Conservation (phyloP, 371 early-diverging fungal species). For the Actinomortierella wolfii region DNA sequence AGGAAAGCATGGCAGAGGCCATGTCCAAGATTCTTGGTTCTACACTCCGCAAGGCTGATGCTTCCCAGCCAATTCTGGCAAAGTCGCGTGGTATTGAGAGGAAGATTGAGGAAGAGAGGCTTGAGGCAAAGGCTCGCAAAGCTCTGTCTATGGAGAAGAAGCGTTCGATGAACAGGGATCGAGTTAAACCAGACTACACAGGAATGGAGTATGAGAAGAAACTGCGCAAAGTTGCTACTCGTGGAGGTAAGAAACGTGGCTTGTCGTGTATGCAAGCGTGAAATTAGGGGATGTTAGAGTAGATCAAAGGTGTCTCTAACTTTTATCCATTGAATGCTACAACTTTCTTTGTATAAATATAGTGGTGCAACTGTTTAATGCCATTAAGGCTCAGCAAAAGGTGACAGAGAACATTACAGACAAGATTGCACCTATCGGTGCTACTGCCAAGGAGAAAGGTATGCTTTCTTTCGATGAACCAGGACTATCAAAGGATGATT, state of each 20-base stretch:
- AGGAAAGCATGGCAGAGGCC: constrained; percentile 61
- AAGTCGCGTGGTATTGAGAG: constrained; percentile 72
- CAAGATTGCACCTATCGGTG: constrained; percentile 49
- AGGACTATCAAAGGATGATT: background rate
- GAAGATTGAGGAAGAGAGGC: constrained; percentile 76
- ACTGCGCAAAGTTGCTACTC: constrained; percentile 81
- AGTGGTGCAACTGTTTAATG: constrained; percentile 87
- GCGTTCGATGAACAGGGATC: constrained; percentile 61
- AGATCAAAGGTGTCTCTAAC: background rate
- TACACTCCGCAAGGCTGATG: constrained; percentile 53
- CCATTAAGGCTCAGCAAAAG: constrained; percentile 78
- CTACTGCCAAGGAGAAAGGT: constrained; percentile 59
- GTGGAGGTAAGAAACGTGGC: constrained; percentile 79
- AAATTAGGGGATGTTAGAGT: no score
- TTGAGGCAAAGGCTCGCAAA: constrained; percentile 78
- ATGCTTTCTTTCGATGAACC: constrained; percentile 44
- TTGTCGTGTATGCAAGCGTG: no score
- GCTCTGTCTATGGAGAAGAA: constrained; percentile 70
- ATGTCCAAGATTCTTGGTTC: constrained; percentile 74
- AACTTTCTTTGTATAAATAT: background rate
- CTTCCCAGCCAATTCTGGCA: constrained; percentile 75
- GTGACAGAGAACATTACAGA: constrained; percentile 61
- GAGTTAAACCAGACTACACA: constrained; percentile 68
- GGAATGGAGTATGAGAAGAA: constrained; percentile 80
- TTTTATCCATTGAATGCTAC: background rate